Conservation (phyloP, 1,139 yeast genomes). For the Suzukiozyma palmioleophila region DNA sequence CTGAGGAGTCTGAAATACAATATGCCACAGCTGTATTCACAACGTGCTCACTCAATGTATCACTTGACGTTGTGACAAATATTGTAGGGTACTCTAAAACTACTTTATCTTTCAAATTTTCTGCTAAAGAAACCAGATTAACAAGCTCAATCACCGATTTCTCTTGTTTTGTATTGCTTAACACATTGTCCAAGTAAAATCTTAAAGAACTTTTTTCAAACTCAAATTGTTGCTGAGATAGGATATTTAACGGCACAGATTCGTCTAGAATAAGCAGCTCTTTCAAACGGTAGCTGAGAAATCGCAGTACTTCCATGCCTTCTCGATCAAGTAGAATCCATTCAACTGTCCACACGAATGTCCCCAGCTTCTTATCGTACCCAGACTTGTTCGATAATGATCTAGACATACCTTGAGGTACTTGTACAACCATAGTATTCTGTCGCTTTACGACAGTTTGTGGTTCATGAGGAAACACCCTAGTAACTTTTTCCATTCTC, state of each 20-base stretch:
- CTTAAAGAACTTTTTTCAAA: slow-evolving; percentile 18
- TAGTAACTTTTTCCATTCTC: slow-evolving; percentile 19
- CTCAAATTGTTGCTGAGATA: slow-evolving; percentile 11
- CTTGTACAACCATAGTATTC: slow-evolving; percentile 35
- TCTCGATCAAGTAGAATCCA: slow-evolving; percentile 47
- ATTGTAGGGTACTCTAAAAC: slow-evolving; percentile 80
- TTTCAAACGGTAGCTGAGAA: slow-evolving; percentile 44
- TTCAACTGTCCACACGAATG: slow-evolving; percentile 78
- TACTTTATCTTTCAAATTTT: slow-evolving; percentile 48
- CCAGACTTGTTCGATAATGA: slow-evolving; percentile 64
- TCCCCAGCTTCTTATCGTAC: slow-evolving; percentile 61
- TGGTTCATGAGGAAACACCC: slow-evolving; percentile 23
- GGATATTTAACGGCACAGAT: slow-evolving; percentile 36
- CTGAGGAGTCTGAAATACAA: not conserved
- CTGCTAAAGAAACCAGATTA: slow-evolving; percentile 26
- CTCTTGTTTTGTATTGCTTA: slow-evolving; percentile 13
- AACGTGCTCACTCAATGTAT: slow-evolving; percentile 11
- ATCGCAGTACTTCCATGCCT: slow-evolving; percentile 20
- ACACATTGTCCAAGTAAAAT: slow-evolving; percentile 34
- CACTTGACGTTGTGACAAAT: slow-evolving; percentile 30
- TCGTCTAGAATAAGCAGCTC: slow-evolving; percentile 32
- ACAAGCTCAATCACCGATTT: slow-evolving; percentile 22
- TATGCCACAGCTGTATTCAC: slow-evolving; percentile 18
- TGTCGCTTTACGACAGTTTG: slow-evolving; percentile 26
- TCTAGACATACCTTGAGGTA: slow-evolving; percentile 79